Evolutionary conservation across 495 filamentous ascomycete genomes (phyloP), one percentile per base, ranked within the genome.

Genomic region (Talaromyces adpressus): DNA sequence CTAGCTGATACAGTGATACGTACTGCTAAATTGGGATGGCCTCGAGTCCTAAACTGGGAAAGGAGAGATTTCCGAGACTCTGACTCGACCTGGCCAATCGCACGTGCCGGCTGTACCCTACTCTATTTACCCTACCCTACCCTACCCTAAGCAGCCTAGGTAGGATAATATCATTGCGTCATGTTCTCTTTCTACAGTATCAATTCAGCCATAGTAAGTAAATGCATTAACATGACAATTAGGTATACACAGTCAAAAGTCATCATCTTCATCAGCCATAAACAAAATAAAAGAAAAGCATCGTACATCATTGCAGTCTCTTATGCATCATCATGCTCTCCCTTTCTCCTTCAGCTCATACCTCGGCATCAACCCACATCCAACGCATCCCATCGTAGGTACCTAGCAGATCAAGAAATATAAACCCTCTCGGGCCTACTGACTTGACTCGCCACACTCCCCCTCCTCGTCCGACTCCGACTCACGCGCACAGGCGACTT

Each of bases 371-470:
- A 34, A 29, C 32, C 32, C 32, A 12, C 32, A 36, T 36, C 32
- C 32, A 12, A 2, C 32, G 2, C 2, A 36, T 36, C 0, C 6
- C 32, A 3, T 36, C 4, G 36, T 16, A 41, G 36, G 12, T 5
- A 41, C 14, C 14, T 5, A 22, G 52, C n/a, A 29, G 22, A 22
- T 61, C 64, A 68, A 60, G 61, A 69, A 6, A 74, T 18, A 70
- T 79, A 79, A 12, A 76, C 73, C 69, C 66, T 77, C 12, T 72
- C 68, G 22, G 77, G 77, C 45, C 72, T 65, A 34, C 70, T 67
- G 62, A 77, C 69, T 41, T 14, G 14, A 58, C 59, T 61, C 32
- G 12, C 36, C 32, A 62, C 60, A 30, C 45, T 47, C 12, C 58
- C 72, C 68, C 36, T 70, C 67, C 5, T 62, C 65, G 63, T 73